Evolutionary conservation across 306 rosid species (phyloP).

Genomic region (Macrotyloma uniflorum): DNA sequence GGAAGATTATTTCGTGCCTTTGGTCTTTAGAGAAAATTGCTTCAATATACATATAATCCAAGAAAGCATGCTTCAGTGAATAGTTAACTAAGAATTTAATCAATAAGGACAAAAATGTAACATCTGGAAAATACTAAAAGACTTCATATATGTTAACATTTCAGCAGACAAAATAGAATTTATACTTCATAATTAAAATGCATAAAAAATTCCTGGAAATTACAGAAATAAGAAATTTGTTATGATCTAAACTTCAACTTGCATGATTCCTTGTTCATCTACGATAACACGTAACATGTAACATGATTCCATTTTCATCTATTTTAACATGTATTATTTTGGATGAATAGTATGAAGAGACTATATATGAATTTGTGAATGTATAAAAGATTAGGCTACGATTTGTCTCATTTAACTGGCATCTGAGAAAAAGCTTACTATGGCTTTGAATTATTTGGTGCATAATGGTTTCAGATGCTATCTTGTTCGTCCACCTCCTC

Average conservation of each 20-base stretch:
- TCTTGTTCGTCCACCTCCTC: conserved; percentile 81
- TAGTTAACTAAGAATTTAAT: conserved; percentile 15
- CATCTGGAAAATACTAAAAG: neutral
- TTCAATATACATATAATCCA: neutral
- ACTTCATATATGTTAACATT: neutral
- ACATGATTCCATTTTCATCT: too few relatives aligned
- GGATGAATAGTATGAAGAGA: conserved; percentile 4
- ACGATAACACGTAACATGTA: conserved; percentile 4
- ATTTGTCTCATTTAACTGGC: neutral
- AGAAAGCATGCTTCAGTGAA: conserved; percentile 28
- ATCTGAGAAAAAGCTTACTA: conserved; percentile 45
- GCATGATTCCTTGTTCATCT: conserved; percentile 8
- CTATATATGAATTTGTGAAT: neutral
- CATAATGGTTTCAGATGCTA: conserved; percentile 39
- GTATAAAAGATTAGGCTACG: conserved; percentile 5
- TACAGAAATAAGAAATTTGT: neutral
- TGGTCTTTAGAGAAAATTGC: conserved; percentile 22
- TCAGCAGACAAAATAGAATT: neutral
- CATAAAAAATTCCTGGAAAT: neutral
- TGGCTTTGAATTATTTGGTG: conserved; percentile 28
- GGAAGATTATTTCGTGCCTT: conserved; percentile 19
- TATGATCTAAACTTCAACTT: conserved; percentile 13
- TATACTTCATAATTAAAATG: neutral
- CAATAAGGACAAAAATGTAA: conserved; percentile 10
- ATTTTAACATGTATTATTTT: too few relatives aligned